These are phyloP conservation scores for Microbotryum intermedium DNA, from an alignment of 1,284 basidiomycete genomes.

Conservation along the genomic window DNA sequence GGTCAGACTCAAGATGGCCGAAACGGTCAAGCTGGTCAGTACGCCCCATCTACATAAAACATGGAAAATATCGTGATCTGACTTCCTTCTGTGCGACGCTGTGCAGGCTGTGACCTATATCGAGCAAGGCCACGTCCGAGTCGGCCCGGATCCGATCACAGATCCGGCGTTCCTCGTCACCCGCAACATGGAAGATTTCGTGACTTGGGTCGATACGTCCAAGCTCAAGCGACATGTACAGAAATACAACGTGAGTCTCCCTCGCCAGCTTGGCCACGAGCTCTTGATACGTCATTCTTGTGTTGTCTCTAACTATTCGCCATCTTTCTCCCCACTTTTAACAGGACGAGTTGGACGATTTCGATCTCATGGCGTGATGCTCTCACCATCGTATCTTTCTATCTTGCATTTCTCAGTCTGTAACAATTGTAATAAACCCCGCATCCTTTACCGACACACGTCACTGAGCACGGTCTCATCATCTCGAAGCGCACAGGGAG, in stretches of 20 bases:
- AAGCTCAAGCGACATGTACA: slow-evolving; percentile 94
- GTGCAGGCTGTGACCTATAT: slow-evolving; percentile 86
- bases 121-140: slow-evolving; percentile 95
- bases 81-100: neutral
- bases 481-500: neutral
- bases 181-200: slow-evolving; percentile 96
- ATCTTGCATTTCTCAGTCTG: neutral
- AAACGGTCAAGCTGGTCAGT: slow-evolving; percentile 86
- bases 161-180: slow-evolving; percentile 97
- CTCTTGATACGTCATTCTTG: neutral
- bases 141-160: slow-evolving; percentile 90
- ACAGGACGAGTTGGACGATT: slow-evolving; percentile 31
- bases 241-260: slow-evolving; percentile 66
- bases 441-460: too few relatives aligned
- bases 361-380: slow-evolving; percentile 22
- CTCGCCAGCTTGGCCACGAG: neutral
- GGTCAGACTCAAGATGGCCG: slow-evolving; percentile 87
- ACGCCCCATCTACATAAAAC: neutral
- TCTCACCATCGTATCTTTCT: neutral
- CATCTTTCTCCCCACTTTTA: neutral
- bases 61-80: neutral
- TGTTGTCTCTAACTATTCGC: neutral
- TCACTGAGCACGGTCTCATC: neutral
- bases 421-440: neutral
- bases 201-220: slow-evolving; percentile 97